These are phyloP conservation scores for Dendrobium chrysotoxum DNA, from an alignment of 106 monocot genomes.

Conservation along the genomic window DNA sequence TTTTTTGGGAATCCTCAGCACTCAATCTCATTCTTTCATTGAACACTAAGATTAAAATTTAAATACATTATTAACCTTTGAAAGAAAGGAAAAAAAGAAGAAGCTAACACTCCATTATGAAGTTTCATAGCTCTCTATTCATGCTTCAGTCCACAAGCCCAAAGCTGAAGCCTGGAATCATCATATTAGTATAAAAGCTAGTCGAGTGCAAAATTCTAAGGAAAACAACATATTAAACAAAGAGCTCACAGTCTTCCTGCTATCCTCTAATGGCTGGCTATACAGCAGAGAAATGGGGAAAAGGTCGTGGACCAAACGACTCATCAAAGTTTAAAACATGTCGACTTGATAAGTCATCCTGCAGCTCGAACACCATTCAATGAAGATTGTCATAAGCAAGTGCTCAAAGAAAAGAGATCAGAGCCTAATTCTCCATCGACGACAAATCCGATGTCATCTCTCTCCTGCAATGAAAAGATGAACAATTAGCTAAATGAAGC, in stretches of 20 bases:
- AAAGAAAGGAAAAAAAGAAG: not conserved
- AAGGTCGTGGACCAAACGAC: not conserved
- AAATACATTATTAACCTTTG: not conserved
- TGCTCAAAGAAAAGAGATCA: slow-evolving; percentile 2
- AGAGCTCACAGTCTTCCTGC: not conserved
- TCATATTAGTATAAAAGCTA: not conserved
- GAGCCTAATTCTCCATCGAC: not conserved
- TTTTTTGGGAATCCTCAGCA: too few species aligned
- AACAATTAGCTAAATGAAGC: not conserved
- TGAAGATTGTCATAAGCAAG: not conserved
- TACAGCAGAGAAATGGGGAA: not conserved
- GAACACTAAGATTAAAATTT: too few species aligned
- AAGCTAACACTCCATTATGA: not conserved
- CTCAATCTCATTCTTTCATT: too few species aligned
- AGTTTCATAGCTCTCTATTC: not conserved
- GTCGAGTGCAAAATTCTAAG: not conserved
- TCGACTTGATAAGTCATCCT: not conserved
- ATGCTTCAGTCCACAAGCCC: not conserved
- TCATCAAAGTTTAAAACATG: not conserved
- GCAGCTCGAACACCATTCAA: not conserved
- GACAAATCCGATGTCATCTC: not conserved
- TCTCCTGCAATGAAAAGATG: not conserved
- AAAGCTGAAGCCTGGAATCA: not conserved
- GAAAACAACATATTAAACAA: not conserved
- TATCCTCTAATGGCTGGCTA: not conserved